Evolutionary conservation across 345 rosid species (phyloP).

Genomic region (Salix suchowensis): DNA sequence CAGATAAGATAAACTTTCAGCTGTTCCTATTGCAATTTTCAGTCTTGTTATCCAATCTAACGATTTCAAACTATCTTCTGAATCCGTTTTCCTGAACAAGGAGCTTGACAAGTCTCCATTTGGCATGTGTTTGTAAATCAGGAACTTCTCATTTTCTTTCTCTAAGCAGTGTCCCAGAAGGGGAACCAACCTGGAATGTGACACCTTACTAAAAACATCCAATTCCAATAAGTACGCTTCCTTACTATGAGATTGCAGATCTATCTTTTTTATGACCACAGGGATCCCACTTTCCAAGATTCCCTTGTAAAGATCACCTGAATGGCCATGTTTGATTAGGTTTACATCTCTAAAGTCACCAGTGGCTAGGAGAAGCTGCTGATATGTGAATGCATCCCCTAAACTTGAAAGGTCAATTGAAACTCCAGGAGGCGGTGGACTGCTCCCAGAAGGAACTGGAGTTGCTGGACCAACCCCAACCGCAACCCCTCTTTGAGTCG

Average conservation of each 20-base stretch:
- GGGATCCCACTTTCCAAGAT: slow-evolving; percentile 54
- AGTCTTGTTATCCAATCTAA: slow-evolving; percentile 98
- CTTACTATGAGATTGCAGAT: slow-evolving; percentile 44
- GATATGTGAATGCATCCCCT: slow-evolving; percentile 70
- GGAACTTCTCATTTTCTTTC: slow-evolving; percentile 70
- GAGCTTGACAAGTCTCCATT: slow-evolving; percentile 79
- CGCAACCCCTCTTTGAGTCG: slow-evolving; percentile 43
- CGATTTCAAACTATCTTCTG: slow-evolving; percentile 69
- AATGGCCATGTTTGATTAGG: slow-evolving; percentile 87
- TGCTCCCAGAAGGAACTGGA: slow-evolving; percentile 46
- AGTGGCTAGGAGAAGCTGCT: slow-evolving; percentile 73
- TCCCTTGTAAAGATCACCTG: slow-evolving; percentile 82
- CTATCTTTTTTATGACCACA: slow-evolving; percentile 67
- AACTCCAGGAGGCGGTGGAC: slow-evolving; percentile 44
- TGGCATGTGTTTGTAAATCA: slow-evolving; percentile 85
- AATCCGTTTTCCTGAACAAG: slow-evolving; percentile 53
- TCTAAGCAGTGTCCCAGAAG: slow-evolving; percentile 81
- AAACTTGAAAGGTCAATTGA: slow-evolving; percentile 53
- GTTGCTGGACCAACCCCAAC: slow-evolving; percentile 59
- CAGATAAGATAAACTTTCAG: slow-evolving; percentile 76
- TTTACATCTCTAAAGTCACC: slow-evolving; percentile 59
- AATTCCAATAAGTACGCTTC: slow-evolving; percentile 65
- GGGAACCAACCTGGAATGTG: slow-evolving; percentile 76
- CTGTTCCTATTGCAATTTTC: slow-evolving; percentile 92
- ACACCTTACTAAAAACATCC: slow-evolving; percentile 74